Base-by-base conservation (phyloP, 2,329 filamentous ascomycete species). In the Sporothrix brasiliensis region DNA sequence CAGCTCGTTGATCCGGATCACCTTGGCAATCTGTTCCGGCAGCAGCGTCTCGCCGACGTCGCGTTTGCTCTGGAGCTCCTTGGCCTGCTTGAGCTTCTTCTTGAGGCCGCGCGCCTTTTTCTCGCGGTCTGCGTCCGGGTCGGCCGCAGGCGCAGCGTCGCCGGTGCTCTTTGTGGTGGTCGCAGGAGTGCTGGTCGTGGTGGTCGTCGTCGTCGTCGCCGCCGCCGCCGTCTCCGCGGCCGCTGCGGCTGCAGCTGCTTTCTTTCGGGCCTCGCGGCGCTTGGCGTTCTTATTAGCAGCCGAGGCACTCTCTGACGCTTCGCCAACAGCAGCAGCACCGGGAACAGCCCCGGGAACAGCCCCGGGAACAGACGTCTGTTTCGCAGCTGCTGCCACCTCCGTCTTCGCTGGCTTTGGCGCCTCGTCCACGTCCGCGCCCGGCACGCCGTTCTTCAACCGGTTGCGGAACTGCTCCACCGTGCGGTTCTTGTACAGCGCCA, bases 21-120 rank as follows among this genome's bases (percentile, higher is more conserved):
- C 92, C 83, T 99, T 99, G 75, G 94, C 93, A 74, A 98, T 91
- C 82, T 99, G 95, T 82, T 99, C 95, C 0, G 94, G 94, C 34
- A 98, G 84, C 72, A 99, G 81, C 4, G 88, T 85, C 78, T 92
- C 91, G 24, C 95, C 95, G 70, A 89, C 89, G 30, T 97, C 92
- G 80, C 97, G 97, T 85, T 97, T 97, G 76, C 89, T 90, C 78
- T 93, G 91, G 69, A 99, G 84, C 2, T 98, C 95, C 75, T 89
- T 91, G 4, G 95, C 94, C 79, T 99, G 95, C 76, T 94, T 92
- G 72, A 99, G 83, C 81, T 98, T 99, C 85, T 99, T 99, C 79
- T 91, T 92, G 58, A 98, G 82, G 76, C 92, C 96, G 74, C 94
- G 89, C 0, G 91, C 94, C 79, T 97, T 96, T 84, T 97, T 99